Conservation (phyloP, 208 protist genomes). For the Wallacemonas rigidus region DNA sequence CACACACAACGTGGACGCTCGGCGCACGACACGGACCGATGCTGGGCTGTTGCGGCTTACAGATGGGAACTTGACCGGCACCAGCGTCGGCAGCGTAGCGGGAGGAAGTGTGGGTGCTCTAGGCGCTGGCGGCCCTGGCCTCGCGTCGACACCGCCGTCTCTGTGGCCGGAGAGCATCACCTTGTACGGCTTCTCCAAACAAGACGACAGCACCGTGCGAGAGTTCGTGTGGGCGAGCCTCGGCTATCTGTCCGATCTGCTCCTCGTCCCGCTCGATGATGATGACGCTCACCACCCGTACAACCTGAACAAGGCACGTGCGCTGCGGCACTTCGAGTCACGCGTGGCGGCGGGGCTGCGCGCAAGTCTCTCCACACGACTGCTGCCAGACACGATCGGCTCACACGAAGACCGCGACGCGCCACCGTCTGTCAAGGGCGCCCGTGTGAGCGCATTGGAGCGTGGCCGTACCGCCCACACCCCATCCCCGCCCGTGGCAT, state of each 20-base stretch:
- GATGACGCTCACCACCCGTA: constrained; percentile 69
- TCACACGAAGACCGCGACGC: not conserved
- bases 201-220: constrained; percentile 59
- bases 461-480: not conserved
- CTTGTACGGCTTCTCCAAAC: constrained; percentile 50
- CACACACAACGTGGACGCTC: no score
- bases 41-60: no score
- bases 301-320: constrained; percentile 57
- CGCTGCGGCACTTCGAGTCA: constrained; percentile 45
- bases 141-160: not conserved
- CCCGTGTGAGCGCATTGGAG: constrained; percentile 1
- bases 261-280: constrained; percentile 79
- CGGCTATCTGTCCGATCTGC: constrained; percentile 65
- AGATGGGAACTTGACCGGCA: not conserved
- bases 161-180: constrained; percentile 44
- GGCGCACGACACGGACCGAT: no score
- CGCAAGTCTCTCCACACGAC: constrained; percentile 17
- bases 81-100: not conserved
- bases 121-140: not conserved
- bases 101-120: not conserved
- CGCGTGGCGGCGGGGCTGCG: constrained; percentile 41
- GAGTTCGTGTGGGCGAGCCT: constrained; percentile 71
- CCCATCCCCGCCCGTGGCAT: no score
- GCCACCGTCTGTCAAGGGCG: not conserved
- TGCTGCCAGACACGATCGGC: constrained; percentile 8